Evolutionary conservation across 345 rosid genomes (phyloP).

Genomic region (Ricinus communis): DNA sequence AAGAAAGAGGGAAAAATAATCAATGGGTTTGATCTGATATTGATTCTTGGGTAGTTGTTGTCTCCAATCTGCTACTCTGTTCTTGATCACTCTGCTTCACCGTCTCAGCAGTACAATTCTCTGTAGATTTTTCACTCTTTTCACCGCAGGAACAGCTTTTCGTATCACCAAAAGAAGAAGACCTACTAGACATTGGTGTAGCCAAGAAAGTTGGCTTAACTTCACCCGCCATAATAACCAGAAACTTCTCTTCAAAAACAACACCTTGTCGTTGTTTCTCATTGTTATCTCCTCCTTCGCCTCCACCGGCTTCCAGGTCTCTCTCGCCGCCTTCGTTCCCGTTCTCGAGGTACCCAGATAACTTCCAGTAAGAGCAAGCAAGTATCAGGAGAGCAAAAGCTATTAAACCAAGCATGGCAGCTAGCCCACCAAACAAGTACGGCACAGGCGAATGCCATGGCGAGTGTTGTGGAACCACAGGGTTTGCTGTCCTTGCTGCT

Average conservation of each 20-base stretch:
- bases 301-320: slow-evolving; percentile 68
- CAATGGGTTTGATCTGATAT: slow-evolving; percentile 22
- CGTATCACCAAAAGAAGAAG: slow-evolving; percentile 42
- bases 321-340: slow-evolving; percentile 35
- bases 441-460: slow-evolving; percentile 98
- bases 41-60: slow-evolving; percentile 12
- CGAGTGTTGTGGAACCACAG: slow-evolving; percentile 40
- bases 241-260: slow-evolving; percentile 61
- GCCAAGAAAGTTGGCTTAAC: slow-evolving; percentile 73
- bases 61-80: slow-evolving; percentile 21
- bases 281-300: slow-evolving; percentile 16
- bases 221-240: slow-evolving; percentile 91
- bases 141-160: slow-evolving; percentile 42
- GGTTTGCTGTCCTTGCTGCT: slow-evolving; percentile 7
- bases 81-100: slow-evolving; percentile 13
- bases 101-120: slow-evolving; percentile 20
- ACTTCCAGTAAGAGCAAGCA: slow-evolving; percentile 93
- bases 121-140: slow-evolving; percentile 30
- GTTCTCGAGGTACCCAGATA: slow-evolving; percentile 65
- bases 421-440: slow-evolving; percentile 85
- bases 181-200: slow-evolving; percentile 52
- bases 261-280: slow-evolving; percentile 15
- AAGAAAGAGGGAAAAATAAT: not conserved
- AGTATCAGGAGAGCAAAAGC: slow-evolving; percentile 87
- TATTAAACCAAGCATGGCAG: slow-evolving; percentile 89